Percentiles rank a stretch among this genome's conserved stretches.
Conservation (phyloP, 2,329 filamentous ascomycete genomes). For the Herpomyces periplanetae region DNA sequence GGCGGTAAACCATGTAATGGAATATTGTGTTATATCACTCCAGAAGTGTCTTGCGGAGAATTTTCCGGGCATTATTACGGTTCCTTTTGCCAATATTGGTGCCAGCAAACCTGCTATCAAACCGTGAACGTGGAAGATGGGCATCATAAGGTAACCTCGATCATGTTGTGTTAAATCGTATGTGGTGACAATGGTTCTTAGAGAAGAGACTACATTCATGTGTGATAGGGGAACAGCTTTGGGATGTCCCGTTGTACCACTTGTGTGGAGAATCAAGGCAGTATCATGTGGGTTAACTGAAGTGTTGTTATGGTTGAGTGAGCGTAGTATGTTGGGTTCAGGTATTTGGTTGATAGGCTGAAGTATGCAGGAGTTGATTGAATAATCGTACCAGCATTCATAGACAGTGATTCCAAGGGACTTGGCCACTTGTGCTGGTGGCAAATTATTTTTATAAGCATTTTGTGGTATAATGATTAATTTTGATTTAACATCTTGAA, state of each 20-base stretch:
- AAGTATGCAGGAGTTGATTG: conserved; percentile 11
- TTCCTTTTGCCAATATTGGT: conserved; percentile 31
- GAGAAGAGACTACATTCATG: conserved; percentile 37
- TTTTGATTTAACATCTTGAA: conserved; percentile 44
- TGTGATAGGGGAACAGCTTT: conserved; percentile 67
- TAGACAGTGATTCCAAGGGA: conserved; percentile 52
- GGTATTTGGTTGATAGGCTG: too few species aligned
- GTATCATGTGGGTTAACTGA: conserved; percentile 31
- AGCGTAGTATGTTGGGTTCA: too few species aligned
- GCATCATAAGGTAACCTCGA: conserved; percentile 58
- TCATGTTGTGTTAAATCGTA: conserved; percentile 29
- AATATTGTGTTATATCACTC: conserved; percentile 27
- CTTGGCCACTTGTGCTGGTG: conserved; percentile 32
- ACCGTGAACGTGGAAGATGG: conserved; percentile 65
- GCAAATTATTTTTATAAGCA: conserved; percentile 20
- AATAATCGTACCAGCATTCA: conserved; percentile 39
- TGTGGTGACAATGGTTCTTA: conserved; percentile 34
- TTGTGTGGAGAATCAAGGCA: conserved; percentile 45
- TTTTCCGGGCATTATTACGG: conserved; percentile 32
- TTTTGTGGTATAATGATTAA: conserved; percentile 35
- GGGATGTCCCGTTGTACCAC: conserved; percentile 43
- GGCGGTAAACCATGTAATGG: conserved; percentile 65
- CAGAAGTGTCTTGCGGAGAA: conserved; percentile 59
- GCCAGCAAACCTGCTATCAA: conserved; percentile 44
- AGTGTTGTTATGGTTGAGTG: too few species aligned